A percentile compares a stretch with the other conserved stretches of the same genome.
These are phyloP conservation scores for Neonectria magnoliae DNA, from an alignment of 2,329 filamentous ascomycete species.

Conservation along the genomic window DNA sequence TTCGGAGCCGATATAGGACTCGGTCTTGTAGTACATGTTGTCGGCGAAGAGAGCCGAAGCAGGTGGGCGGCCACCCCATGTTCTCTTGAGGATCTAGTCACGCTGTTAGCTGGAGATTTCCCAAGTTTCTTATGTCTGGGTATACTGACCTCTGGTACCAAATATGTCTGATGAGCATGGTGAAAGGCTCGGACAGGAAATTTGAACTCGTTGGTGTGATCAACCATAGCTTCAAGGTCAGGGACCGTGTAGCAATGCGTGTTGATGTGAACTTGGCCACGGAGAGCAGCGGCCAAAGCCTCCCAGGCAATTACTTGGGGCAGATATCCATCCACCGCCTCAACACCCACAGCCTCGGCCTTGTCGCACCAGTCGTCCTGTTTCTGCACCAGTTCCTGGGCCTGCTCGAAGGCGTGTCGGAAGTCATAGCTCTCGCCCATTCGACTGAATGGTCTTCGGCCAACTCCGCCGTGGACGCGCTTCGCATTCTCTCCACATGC, in stretches of 20 bases:
- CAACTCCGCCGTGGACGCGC: conserved; percentile 65
- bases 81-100: conserved; percentile 62
- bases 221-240: conserved; percentile 75
- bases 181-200: conserved; percentile 75
- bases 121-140: background rate
- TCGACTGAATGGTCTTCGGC: conserved; percentile 65
- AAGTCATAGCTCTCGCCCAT: conserved; percentile 77
- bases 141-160: conserved; percentile 68
- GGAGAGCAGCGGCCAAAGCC: conserved; percentile 67
- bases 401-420: conserved; percentile 73
- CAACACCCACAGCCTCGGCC: conserved; percentile 60
- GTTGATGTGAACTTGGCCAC: conserved; percentile 75
- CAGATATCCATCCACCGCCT: conserved; percentile 66
- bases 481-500: conserved; percentile 78
- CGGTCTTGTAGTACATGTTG: conserved; percentile 78
- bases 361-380: conserved; percentile 76
- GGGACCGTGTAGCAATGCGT: conserved; percentile 77
- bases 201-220: conserved; percentile 77
- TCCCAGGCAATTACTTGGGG: conserved; percentile 73
- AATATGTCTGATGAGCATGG: conserved; percentile 73
- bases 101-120: conserved; percentile 7
- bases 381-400: conserved; percentile 62
- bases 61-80: conserved; percentile 63
- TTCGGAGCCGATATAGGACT: conserved; percentile 72
- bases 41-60: conserved; percentile 74